Evolutionary conservation across 306 rosid genomes (phyloP).

Genomic region (Prosopis cineraria): DNA sequence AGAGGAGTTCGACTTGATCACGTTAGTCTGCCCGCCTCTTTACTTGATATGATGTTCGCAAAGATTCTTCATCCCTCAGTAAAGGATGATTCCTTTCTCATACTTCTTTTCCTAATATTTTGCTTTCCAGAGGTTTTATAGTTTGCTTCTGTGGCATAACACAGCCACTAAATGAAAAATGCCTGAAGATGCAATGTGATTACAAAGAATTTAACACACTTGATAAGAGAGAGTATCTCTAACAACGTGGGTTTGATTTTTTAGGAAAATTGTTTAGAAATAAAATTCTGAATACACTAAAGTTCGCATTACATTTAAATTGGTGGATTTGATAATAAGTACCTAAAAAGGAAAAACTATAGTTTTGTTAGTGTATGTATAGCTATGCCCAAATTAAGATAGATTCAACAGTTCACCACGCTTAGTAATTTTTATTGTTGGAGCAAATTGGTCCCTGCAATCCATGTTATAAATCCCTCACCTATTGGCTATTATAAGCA

Average conservation of each 20-base stretch:
- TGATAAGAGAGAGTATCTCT: too few species aligned
- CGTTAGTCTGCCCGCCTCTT: too few species aligned
- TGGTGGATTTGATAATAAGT: neutral
- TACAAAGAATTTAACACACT: neutral
- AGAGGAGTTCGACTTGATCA: too few species aligned
- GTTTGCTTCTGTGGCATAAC: neutral
- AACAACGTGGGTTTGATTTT: too few species aligned
- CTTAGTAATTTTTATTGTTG: neutral
- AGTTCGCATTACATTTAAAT: too few species aligned
- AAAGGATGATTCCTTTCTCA: too few species aligned
- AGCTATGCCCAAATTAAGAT: neutral
- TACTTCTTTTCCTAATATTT: neutral
- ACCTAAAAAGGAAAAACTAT: too few species aligned
- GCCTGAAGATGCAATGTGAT: neutral
- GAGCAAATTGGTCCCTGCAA: neutral
- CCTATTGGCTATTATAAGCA: neutral
- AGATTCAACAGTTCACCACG: neutral
- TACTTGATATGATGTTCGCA: too few species aligned
- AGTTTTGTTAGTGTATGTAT: neutral
- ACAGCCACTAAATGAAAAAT: neutral
- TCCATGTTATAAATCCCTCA: neutral
- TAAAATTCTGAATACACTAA: too few species aligned
- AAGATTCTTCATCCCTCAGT: too few species aligned
- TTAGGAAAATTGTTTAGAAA: too few species aligned
- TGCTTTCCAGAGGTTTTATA: neutral